Base-by-base conservation (phyloP, 78 protist species). In the Chrysochromulina parva region DNA sequence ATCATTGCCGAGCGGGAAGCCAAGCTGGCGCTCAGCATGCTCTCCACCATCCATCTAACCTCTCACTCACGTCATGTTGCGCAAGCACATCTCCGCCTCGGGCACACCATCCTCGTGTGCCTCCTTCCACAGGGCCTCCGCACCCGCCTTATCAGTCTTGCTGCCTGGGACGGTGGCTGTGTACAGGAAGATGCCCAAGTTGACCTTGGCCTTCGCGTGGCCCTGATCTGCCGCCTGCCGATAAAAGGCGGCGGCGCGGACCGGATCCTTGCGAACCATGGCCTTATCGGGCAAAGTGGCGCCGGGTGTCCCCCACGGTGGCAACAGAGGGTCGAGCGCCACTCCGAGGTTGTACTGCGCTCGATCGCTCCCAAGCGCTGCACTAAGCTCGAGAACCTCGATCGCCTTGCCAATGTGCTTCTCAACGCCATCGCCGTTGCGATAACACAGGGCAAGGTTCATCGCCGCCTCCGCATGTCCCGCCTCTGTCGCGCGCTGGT, bases 271-370 rank as follows among this genome's bases (percentile, higher is more conserved):
- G 78, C 50, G 48, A 38, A 69, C 7, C 48, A n/a, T 11, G 48
- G 11, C n/a, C 26, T 26, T 3, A 3, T 69, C 78, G 52, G 78
- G 48, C 38, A 6, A 11, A 10, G 78, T 5, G 48, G 38, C 38
- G 52, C 78, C 78, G 19, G 78, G 52, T 50, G 38, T 7, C 16
- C 78, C 78, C 78, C 78, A 69, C 78, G 78, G 78, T 4, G 78
- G 78, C 16, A n/a, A 50, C 78, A 69, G 78, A 28, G 78, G 78
- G 78, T 69, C 78, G 78, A 69, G 78, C 48, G 78, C 78, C n/a
- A 69, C 78, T 13, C 53, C 78, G 38, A 50, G 16, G 78, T 69
- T 69, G 78, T n/a, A 69, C 50, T n/a, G 6, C 20, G 54, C 28
- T 19, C 78, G 38, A 3, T 24, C 78, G 10, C 53, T 14, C 53